Percentiles rank a stretch among this genome's conserved stretches.
Evolutionary conservation across 1,139 yeast genomes (phyloP).

Genomic region (Blastobotrys serpentis): DNA sequence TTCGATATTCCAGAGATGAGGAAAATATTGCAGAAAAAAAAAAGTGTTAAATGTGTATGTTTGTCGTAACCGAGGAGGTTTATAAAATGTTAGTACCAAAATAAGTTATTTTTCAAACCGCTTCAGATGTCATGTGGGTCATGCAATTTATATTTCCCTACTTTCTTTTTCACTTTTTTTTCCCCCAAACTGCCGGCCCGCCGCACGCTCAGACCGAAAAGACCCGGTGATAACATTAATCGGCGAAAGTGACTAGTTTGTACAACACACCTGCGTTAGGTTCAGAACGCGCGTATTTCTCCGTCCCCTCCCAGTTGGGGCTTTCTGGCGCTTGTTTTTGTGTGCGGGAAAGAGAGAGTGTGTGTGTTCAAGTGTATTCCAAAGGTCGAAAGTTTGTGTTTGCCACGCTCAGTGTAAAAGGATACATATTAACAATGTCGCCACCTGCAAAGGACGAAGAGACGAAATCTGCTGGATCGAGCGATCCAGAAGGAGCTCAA

Average conservation of each 20-base stretch:
- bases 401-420: slow-evolving; percentile 5
- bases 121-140: background rate
- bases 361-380: too few relatives aligned
- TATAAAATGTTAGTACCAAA: background rate
- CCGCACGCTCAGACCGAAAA: background rate
- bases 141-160: background rate
- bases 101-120: background rate
- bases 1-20: too few relatives aligned
- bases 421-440: slow-evolving; percentile 3
- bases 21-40: too few relatives aligned
- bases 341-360: too few relatives aligned
- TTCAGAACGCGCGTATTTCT: background rate
- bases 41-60: too few relatives aligned
- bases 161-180: background rate
- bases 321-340: background rate
- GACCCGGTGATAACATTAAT: background rate
- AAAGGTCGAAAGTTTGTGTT: too few relatives aligned
- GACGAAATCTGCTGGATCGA: slow-evolving; percentile 3
- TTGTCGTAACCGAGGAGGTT: too few relatives aligned
- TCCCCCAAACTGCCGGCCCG: background rate
- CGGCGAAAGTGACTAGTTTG: background rate
- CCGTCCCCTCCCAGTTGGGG: background rate
- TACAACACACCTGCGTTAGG: background rate
- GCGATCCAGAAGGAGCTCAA: slow-evolving; percentile 2
- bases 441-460: slow-evolving; percentile 11